Evolutionary conservation across 805 yeast genomes (phyloP), one percentile per base, ranked within the genome.

Genomic region (Candida endomychidarum): DNA sequence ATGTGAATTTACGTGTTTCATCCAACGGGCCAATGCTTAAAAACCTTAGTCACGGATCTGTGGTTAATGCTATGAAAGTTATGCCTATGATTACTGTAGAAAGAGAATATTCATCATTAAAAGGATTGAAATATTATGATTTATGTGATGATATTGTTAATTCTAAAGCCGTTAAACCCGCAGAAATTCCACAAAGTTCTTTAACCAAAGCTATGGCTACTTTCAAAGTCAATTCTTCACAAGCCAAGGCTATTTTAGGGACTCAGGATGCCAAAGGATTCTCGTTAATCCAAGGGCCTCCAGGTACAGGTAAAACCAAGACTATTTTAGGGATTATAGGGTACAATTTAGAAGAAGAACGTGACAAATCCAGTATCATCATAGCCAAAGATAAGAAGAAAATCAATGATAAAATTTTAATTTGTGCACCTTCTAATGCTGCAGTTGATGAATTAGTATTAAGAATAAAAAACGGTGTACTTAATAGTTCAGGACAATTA

Each of bases 391-490:
- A 20, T 3, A 35, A 22, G 11, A 12, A 8, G 6, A 19, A 35
- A 14, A 21, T 32, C 12, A 48, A 46, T 22, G 51, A 51, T 12
- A 86, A 86, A 42, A 78, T 93, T 1, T 65, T 93, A 37, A 80
- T 93, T 14, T 95, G 99, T 75, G 98, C 99, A 1, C 99, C 99
- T 3, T 87, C 96, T 58, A 93, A 93, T 67, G 99, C 99, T 1
- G 99, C 99, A 10, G 96, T 93, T 3, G 99, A 93, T 63, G 99
- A 95, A 57, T 70, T 93, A 45, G 93, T 89, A 10, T 53, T 89
- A 14, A 82, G 99, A 57, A 66, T 93, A 43, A 80, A 83, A 49
- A 70, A 67, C 14, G 97, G 96, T 5, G 80, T 90, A 1, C 60
- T 61, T 30, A 71, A 76, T 48, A 64, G 81, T 15, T 58, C 64